Evolutionary conservation across 805 yeast genomes (phyloP).

Genomic region (Cyberlindnera suaveolens): DNA sequence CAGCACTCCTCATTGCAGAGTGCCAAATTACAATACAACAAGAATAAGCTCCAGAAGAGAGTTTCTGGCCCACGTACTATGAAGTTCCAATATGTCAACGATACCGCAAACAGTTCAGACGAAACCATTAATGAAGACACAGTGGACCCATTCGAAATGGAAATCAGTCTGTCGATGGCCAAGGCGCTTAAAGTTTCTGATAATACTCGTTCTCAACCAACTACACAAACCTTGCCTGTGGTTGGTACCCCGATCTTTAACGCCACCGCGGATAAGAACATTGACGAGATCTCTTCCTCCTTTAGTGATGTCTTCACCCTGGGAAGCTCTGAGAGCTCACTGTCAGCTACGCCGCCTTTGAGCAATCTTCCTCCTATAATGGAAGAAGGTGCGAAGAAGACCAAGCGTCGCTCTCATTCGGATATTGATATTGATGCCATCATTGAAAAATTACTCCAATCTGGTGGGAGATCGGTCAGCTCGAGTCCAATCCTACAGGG

Average conservation of each 20-base stretch:
- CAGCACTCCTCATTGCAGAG: slow-evolving; percentile 13
- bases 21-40: slow-evolving; percentile 17
- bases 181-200: slow-evolving; percentile 22
- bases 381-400: slow-evolving; percentile 13
- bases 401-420: background rate
- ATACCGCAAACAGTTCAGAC: slow-evolving; percentile 8
- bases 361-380: slow-evolving; percentile 18
- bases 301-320: slow-evolving; percentile 24
- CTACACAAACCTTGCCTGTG: slow-evolving; percentile 1
- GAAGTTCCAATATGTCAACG: slow-evolving; percentile 15
- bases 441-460: slow-evolving; percentile 49
- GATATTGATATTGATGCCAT: slow-evolving; percentile 52
- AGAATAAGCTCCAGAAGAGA: slow-evolving; percentile 15
- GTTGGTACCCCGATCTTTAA: slow-evolving; percentile 2
- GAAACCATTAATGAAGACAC: slow-evolving; percentile 7
- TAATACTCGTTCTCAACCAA: background rate
- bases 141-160: slow-evolving; percentile 23
- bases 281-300: slow-evolving; percentile 22
- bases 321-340: slow-evolving; percentile 18
- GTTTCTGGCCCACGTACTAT: slow-evolving; percentile 3
- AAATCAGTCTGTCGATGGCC: slow-evolving; percentile 29
- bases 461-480: slow-evolving; percentile 3
- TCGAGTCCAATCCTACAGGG: slow-evolving; percentile 11
- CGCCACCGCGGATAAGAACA: slow-evolving; percentile 3
- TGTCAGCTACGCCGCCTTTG: slow-evolving; percentile 20